These are phyloP conservation scores for Zygoascus biomembranicola DNA, from an alignment of 805 yeast species.

Conservation along the genomic window DNA sequence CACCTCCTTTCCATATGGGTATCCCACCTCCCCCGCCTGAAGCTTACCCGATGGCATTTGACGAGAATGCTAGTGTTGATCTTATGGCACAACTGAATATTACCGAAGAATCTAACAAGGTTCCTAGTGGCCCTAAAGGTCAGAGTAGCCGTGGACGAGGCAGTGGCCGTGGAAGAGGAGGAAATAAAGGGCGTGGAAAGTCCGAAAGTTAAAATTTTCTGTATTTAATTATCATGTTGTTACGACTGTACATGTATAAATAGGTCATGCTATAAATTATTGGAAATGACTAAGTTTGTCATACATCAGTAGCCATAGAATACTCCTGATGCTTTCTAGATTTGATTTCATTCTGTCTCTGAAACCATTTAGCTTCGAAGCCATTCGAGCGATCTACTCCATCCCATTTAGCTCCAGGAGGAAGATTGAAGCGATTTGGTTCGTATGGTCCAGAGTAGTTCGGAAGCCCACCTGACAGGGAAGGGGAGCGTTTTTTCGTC, in stretches of 20 bases:
- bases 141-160: conserved; percentile 15
- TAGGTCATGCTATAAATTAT: not conserved
- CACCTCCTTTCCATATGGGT: conserved; percentile 15
- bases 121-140: conserved; percentile 3
- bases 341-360: conserved; percentile 17
- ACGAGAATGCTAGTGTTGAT: conserved; percentile 18
- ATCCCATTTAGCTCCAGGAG: conserved; percentile 84
- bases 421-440: conserved; percentile 64
- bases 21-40: conserved; percentile 19
- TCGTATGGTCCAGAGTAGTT: conserved; percentile 48
- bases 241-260: too few relatives aligned
- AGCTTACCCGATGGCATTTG: conserved; percentile 8
- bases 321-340: conserved; percentile 14
- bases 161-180: conserved; percentile 13
- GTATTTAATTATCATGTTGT: not conserved
- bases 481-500: conserved; percentile 9
- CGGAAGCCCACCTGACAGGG: conserved; percentile 39
- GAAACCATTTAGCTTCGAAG: conserved; percentile 60
- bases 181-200: conserved; percentile 4
- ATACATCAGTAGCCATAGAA: conserved; percentile 10
- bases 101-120: conserved; percentile 4
- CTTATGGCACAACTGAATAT: conserved; percentile 19
- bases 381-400: conserved; percentile 88
- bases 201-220: not conserved
- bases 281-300: not conserved